phyloP scores from a whole-genome alignment of 2,329 filamentous ascomycete species.

The Fusarium solani-melongenae region DNA sequence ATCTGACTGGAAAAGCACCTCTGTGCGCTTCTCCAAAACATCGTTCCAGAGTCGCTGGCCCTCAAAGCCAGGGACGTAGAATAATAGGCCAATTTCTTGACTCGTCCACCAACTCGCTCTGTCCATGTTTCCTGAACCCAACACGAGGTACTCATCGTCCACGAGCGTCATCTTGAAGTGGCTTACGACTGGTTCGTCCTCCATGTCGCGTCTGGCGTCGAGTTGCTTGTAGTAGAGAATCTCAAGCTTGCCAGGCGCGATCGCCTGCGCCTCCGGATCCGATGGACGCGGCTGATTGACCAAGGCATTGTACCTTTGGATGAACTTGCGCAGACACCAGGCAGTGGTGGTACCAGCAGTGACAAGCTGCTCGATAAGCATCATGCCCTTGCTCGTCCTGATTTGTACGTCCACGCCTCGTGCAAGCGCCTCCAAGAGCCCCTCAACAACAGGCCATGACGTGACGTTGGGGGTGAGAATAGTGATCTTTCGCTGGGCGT shows the following conservation, averaged over 20 bases:
- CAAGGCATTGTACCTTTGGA: slow-evolving; percentile 62
- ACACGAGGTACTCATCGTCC: slow-evolving; percentile 73
- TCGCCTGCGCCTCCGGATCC: slow-evolving; percentile 56
- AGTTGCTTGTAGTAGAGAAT: slow-evolving; percentile 68
- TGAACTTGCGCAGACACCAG: slow-evolving; percentile 69
- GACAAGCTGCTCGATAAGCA: slow-evolving; percentile 83
- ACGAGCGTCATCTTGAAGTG: slow-evolving; percentile 84
- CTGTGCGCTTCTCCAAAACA: slow-evolving; percentile 51
- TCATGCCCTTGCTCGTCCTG: slow-evolving; percentile 75
- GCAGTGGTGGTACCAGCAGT: slow-evolving; percentile 81
- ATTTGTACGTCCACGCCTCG: slow-evolving; percentile 76
- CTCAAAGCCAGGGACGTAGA: slow-evolving; percentile 56
- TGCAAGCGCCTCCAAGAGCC: slow-evolving; percentile 68
- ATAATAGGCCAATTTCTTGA: slow-evolving; percentile 80
- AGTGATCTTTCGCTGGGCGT: slow-evolving; percentile 69
- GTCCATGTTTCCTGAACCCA: slow-evolving; percentile 88
- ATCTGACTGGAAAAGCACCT: slow-evolving; percentile 47
- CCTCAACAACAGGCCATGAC: slow-evolving; percentile 70
- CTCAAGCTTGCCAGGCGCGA: slow-evolving; percentile 60
- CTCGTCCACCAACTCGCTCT: slow-evolving; percentile 88
- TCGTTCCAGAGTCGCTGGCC: slow-evolving; percentile 53
- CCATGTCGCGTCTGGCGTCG: slow-evolving; percentile 41
- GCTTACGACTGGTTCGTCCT: slow-evolving; percentile 74
- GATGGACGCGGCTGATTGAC: slow-evolving; percentile 26
- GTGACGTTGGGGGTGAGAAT: slow-evolving; percentile 86